These are phyloP conservation scores for Neonectria coccinea DNA, from an alignment of 2,329 filamentous ascomycete species.

Conservation along the genomic window DNA sequence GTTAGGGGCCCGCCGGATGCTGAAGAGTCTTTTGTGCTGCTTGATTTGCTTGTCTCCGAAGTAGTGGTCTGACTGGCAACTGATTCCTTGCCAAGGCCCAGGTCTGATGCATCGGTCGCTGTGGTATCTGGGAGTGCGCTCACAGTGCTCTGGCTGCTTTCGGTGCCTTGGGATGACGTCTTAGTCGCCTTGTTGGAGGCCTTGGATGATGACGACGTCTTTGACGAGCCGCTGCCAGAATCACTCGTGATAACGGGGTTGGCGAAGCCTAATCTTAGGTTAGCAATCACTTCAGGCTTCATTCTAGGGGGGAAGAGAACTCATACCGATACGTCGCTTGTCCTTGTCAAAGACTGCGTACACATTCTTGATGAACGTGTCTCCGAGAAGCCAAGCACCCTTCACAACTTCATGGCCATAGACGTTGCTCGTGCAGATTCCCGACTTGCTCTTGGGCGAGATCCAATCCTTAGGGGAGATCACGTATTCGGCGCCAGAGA, in stretches of 20 bases:
- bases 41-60: slow-evolving; percentile 30
- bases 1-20: slow-evolving; percentile 34
- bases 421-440: slow-evolving; percentile 76
- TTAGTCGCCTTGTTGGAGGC: slow-evolving; percentile 28
- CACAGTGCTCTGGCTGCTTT: slow-evolving; percentile 30
- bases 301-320: rapidly evolving
- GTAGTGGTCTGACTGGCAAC: slow-evolving; percentile 39
- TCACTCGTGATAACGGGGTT: slow-evolving; percentile 30
- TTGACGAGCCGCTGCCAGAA: slow-evolving; percentile 11
- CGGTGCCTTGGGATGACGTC: slow-evolving; percentile 23
- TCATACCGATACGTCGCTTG: slow-evolving; percentile 70
- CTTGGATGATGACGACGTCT: slow-evolving; percentile 20
- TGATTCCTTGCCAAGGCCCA: slow-evolving; percentile 44
- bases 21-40: slow-evolving; percentile 41
- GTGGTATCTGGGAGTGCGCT: slow-evolving; percentile 33
- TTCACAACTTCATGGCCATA: slow-evolving; percentile 77
- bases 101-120: slow-evolving; percentile 30
- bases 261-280: slow-evolving; percentile 39
- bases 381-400: slow-evolving; percentile 82
- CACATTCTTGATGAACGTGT: slow-evolving; percentile 90
- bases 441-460: slow-evolving; percentile 56
- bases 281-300: slow-evolving; percentile 10
- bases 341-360: slow-evolving; percentile 88
- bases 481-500: slow-evolving; percentile 74
- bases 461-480: slow-evolving; percentile 81